Base-by-base conservation (phyloP, 208 protist species). In the Wallacemonas rigidus region DNA sequence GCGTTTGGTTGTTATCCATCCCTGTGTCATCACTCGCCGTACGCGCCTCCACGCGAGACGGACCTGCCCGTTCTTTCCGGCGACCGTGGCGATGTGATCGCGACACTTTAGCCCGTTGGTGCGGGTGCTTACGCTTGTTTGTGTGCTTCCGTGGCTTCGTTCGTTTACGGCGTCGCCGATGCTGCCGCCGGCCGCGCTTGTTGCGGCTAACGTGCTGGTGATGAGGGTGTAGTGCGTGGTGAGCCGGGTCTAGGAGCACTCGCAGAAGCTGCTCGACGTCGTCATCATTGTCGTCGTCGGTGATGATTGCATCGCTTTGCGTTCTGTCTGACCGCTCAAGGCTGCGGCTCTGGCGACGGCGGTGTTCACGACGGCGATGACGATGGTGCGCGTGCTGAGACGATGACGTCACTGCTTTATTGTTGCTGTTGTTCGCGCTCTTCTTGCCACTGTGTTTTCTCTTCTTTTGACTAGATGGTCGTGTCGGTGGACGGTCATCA, bases 141-240 rank as follows among this genome's bases (percentile, higher is more conserved):
- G 41, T 73, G 48, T 71, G 41, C 45, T 73, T 73, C 15, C 69
- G 54, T 4, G 50, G 53, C 50, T 50, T 73, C 6, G 56, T n/a
- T 9, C 71, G 71, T 17, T 69, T 67, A 47, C 77, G 73, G 44
- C 74, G 65, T 4, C 64, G 72, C 2, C 71, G 69, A 11, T 79
- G 71, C 14, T 76, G 69, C 68, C 81, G 71, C 17, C 71, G 75
- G 12, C 77, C 74, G 15, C 74, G 61, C 36, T 76, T 80, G 38
- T 73, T 73, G 5, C 67, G 67, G 53, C 72, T 82, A 12, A 76
- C 60, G 36, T 63, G 67, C 57, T 68, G 74, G 60, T 78, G 74
- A 17, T 69, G 69, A 0, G 5, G n/a, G 38, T 72, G 68, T 8
- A 58, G 61, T 9, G 51, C 64, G 48, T 58, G 64, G 5, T 69